These are phyloP conservation scores for Acacia confusa DNA, from an alignment of 306 rosid species.

Conservation along the genomic window DNA sequence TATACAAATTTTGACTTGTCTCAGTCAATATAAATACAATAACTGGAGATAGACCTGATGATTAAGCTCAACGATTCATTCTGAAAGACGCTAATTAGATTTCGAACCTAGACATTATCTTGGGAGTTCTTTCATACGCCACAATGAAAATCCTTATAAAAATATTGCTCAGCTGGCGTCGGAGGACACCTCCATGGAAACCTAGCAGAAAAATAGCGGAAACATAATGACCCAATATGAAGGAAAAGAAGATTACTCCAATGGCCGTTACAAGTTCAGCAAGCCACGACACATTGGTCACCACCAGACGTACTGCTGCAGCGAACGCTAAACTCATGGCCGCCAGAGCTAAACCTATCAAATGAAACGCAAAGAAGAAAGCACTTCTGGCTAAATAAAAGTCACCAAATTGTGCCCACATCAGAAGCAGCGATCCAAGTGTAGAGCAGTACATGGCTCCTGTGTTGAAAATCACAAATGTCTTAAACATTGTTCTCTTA, in stretches of 20 bases:
- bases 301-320: neutral
- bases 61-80: neutral
- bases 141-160: neutral
- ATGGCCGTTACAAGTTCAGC: neutral
- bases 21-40: too few relatives aligned
- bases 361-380: neutral
- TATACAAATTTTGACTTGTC: too few relatives aligned
- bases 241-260: neutral
- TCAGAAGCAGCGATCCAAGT: neutral
- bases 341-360: neutral
- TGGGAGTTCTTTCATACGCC: neutral
- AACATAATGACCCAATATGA: neutral
- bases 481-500: neutral
- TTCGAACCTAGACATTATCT: neutral
- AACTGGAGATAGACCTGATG: neutral
- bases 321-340: neutral
- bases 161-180: neutral
- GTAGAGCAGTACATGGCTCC: constrained; percentile 1
- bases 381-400: neutral
- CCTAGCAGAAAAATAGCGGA: neutral
- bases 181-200: neutral
- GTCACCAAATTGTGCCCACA: neutral
- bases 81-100: neutral
- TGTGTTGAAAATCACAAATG: neutral
- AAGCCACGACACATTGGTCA: neutral